Conservation (phyloP, 2,329 filamentous ascomycete genomes). For the Ophiostoma piceae region DNA sequence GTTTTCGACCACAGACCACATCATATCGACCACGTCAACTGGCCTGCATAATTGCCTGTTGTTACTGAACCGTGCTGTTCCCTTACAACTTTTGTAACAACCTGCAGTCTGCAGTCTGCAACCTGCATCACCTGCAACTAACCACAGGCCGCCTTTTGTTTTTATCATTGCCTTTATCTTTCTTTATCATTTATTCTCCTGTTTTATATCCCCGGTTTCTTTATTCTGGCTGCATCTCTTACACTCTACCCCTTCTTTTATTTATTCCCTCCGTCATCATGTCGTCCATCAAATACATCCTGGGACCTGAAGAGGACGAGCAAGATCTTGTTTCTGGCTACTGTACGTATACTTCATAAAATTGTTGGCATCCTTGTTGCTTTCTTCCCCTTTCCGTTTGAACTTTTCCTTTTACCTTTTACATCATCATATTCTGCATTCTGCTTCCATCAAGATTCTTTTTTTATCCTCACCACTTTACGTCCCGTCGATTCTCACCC, state of each 20-base stretch:
- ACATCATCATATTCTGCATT: neutral
- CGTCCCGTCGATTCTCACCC: neutral
- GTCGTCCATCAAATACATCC: constrained; percentile 8
- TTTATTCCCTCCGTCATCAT: constrained; percentile 3
- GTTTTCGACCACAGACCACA: neutral
- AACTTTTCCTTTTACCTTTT: neutral
- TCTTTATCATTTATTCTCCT: neutral
- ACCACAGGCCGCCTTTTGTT: neutral
- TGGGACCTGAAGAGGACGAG: neutral
- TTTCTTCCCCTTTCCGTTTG: neutral
- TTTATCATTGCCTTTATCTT: neutral
- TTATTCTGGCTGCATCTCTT: neutral
- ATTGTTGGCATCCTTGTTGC: neutral
- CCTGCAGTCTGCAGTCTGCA: neutral
- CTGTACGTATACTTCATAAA: neutral
- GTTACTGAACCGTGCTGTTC: neutral
- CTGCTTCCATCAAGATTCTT: too few relatives aligned
- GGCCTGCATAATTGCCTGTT: neutral
- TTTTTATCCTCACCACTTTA: neutral
- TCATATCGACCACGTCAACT: neutral
- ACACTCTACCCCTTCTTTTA: neutral
- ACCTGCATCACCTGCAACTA: neutral
- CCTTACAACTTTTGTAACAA: neutral
- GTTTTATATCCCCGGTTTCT: neutral
- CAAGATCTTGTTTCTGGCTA: neutral